A percentile compares a stretch with the other conserved stretches of the same genome.
These are phyloP conservation scores for Acanthamoeba healyi DNA, from an alignment of 208 protist genomes.

Conservation along the genomic window DNA sequence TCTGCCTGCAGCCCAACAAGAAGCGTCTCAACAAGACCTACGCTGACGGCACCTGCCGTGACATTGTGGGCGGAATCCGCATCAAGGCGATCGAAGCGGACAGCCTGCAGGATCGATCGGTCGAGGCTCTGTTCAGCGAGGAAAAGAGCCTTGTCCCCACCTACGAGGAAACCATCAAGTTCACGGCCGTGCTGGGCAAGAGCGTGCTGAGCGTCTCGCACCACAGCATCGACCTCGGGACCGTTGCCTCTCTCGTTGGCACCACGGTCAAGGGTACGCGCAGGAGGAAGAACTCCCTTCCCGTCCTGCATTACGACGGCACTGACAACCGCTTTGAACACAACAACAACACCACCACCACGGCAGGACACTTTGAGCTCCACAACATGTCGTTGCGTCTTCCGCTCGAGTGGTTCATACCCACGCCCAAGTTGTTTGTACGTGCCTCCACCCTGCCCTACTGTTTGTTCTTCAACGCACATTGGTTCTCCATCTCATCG, in stretches of 20 bases:
- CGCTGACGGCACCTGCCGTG: conserved; percentile 80
- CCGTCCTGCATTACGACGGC: too few species aligned
- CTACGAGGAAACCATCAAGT: conserved; percentile 82
- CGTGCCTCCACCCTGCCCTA: background rate
- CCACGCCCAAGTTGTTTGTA: conserved; percentile 43
- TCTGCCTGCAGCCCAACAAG: conserved; percentile 80
- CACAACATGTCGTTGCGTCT: background rate
- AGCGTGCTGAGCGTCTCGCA: conserved; percentile 74
- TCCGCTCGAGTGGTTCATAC: conserved; percentile 51
- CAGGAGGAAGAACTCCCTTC: too few species aligned
- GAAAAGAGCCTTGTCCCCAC: too few species aligned
- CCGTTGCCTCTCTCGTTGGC: conserved; percentile 69
- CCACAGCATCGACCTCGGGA: conserved; percentile 76
- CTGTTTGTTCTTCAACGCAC: too few species aligned
- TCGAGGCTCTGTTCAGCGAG: too few species aligned
- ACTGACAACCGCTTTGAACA: too few species aligned
- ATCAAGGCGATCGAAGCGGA: conserved; percentile 75
- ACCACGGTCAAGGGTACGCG: conserved; percentile 19
- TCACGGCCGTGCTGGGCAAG: conserved; percentile 78
- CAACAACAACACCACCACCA: too few species aligned
- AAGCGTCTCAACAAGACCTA: conserved; percentile 78
- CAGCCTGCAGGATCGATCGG: too few species aligned
- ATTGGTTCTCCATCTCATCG: too few species aligned
- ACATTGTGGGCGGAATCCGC: conserved; percentile 82
- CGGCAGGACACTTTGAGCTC: conserved; percentile 33